Evolutionary conservation across 768 basidiomycete species (phyloP).

Genomic region (Sarcodon aspratus): DNA sequence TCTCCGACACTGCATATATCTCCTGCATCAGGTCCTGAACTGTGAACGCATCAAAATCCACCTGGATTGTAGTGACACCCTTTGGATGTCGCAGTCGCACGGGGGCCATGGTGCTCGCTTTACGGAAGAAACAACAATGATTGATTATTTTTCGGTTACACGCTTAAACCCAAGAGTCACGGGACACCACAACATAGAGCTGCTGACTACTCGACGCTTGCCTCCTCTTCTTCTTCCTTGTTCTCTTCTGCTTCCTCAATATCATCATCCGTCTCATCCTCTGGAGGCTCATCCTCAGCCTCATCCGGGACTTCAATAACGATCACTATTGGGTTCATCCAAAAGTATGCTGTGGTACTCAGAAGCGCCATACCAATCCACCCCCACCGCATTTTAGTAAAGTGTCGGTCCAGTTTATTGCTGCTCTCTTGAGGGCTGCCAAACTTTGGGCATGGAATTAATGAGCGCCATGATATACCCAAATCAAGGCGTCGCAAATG

Average conservation of each 20-base stretch:
- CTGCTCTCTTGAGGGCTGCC: constrained; percentile 11
- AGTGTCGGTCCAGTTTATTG: constrained; percentile 33
- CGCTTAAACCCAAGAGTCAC: neutral
- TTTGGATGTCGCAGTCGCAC: constrained; percentile 78
- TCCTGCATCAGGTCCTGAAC: constrained; percentile 69
- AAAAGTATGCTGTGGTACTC: constrained; percentile 27
- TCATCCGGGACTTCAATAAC: neutral
- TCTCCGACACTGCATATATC: constrained; percentile 55
- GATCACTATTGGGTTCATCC: constrained; percentile 12
- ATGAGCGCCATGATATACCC: constrained; percentile 23
- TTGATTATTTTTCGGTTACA: neutral
- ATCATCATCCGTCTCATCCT: constrained; percentile 1
- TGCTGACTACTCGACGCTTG: neutral
- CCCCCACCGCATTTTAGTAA: constrained; percentile 37
- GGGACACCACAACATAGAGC: neutral
- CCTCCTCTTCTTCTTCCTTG: constrained; percentile 8
- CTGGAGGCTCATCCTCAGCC: neutral
- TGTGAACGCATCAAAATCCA: constrained; percentile 48
- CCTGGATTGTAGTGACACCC: constrained; percentile 68
- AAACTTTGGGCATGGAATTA: constrained; percentile 18
- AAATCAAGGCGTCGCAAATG: constrained; percentile 3
- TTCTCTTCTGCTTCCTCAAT: constrained; percentile 7
- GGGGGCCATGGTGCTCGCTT: constrained; percentile 44
- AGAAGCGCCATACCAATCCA: constrained; percentile 35
- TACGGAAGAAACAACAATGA: neutral